Base-by-base conservation (phyloP, 2,329 filamentous ascomycete species). In the Bipolaris bicolor region DNA sequence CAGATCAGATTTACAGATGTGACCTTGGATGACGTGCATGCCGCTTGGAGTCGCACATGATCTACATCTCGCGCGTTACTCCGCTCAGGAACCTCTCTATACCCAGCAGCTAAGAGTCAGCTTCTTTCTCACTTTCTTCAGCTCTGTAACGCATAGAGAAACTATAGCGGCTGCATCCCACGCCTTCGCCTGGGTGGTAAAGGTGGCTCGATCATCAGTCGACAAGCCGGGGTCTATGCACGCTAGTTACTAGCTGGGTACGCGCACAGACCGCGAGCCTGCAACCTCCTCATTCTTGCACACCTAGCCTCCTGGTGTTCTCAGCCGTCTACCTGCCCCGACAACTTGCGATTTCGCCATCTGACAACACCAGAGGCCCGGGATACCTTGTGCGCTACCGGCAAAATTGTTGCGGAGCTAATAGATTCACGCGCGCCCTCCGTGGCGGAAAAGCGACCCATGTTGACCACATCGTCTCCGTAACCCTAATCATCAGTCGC, bases 381-480 rank as follows among this genome's bases (percentile, higher is more conserved):
- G 22, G 22, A 15, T 46, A 61, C 50, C 57, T 41, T 22, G 65
- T 70, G 70, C 67, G 71, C 59, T 57, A 22, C 47, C 57, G 39
- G 31, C 52, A 74, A 68, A 65, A 61, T 65, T 65, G 49, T 48
- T 50, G 62, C 61, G 52, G 66, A 64, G 57, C 52, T 52, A 57
- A 52, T 55, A 52, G 24, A 65, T 52, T 41, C 53, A 51, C 55
- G 56, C 39, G 57, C 58, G 59, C 53, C 59, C 51, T 57, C 54
- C 51, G 72, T 73, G 70, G 71, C 68, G 65, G 67, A 59, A 57
- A 58, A 58, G 64, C 66, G 60, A 63, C 64, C 59, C 58, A 66
- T 67, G 65, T 63, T 66, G 56, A 66, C 57, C 66, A 64, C 64
- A 61, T 60, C 67, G 62, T 53, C 58, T 60, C 58, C 57, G 67